Percentiles rank a stretch among this genome's conserved stretches.
phyloP scores from a whole-genome alignment of 179 eudicot species.

The Corrigiola litoralis region DNA sequence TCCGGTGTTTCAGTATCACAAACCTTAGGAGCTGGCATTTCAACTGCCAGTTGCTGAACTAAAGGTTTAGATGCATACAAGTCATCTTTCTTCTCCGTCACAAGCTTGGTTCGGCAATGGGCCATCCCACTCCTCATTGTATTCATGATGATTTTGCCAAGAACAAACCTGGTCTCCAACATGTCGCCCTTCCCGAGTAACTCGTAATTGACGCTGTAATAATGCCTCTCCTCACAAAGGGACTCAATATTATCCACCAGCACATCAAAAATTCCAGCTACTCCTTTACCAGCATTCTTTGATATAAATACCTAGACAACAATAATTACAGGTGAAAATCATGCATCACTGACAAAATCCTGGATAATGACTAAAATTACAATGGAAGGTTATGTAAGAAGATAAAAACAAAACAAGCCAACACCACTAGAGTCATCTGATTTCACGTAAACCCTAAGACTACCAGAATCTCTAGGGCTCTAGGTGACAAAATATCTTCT shows the following conservation, averaged over 20 bases:
- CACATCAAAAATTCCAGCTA: conserved; percentile 31
- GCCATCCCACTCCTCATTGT: conserved; percentile 42
- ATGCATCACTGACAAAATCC: not conserved
- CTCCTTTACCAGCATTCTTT: conserved; percentile 20
- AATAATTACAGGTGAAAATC: conserved; percentile 5
- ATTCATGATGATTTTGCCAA: conserved; percentile 63
- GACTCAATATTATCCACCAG: conserved; percentile 30
- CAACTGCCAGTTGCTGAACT: conserved; percentile 5
- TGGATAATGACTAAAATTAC: not conserved
- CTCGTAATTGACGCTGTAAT: conserved; percentile 33
- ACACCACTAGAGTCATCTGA: no score
- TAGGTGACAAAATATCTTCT: no score
- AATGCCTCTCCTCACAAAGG: conserved; percentile 18
- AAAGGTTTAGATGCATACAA: conserved; percentile 4
- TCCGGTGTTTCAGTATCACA: conserved; percentile 4
- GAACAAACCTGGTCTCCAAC: conserved; percentile 54
- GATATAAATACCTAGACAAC: conserved; percentile 55
- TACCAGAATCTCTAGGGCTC: not conserved
- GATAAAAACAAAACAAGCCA: not conserved
- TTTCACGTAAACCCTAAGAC: no score
- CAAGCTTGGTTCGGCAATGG: conserved; percentile 8
- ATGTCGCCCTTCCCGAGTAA: conserved; percentile 53
- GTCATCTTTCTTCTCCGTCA: conserved; percentile 19
- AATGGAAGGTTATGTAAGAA: not conserved
- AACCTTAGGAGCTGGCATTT: conserved; percentile 9